Percentiles rank a stretch among this genome's conserved stretches.
These are phyloP conservation scores for Penicillium crustosum DNA, from an alignment of 2,329 filamentous ascomycete species.

Conservation along the genomic window DNA sequence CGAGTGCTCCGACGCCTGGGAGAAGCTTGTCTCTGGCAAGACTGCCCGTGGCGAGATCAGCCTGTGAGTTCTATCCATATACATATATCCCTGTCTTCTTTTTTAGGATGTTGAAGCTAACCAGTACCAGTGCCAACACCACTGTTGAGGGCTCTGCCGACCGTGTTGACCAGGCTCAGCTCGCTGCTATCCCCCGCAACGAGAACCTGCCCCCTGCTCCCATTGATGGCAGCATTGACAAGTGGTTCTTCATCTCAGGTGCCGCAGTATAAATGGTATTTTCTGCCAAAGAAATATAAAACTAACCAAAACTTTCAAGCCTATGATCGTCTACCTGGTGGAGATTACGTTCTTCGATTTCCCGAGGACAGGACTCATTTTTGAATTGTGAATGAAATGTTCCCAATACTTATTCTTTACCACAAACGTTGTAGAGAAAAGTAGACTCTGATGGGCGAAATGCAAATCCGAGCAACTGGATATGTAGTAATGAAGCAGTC, in stretches of 20 bases:
- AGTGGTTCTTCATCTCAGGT: slow-evolving; percentile 99
- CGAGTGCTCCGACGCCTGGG: slow-evolving; percentile 96
- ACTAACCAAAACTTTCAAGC: slow-evolving; percentile 23
- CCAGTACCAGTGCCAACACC: slow-evolving; percentile 67
- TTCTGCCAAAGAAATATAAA: slow-evolving; percentile 20
- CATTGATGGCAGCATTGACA: slow-evolving; percentile 96
- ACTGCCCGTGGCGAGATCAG: slow-evolving; percentile 72
- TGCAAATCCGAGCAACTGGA: not conserved
- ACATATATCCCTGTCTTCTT: not conserved
- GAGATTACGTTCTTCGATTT: not conserved
- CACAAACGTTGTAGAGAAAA: not conserved
- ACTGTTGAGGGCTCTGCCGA: slow-evolving; percentile 71
- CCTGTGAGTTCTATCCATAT: slow-evolving; percentile 62
- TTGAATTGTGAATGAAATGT: not conserved
- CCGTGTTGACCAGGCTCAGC: slow-evolving; percentile 67
- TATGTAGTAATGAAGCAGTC: not conserved
- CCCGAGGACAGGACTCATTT: not conserved
- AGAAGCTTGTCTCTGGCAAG: slow-evolving; percentile 92
- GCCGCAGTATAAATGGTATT: slow-evolving; percentile 67
- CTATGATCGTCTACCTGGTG: slow-evolving; percentile 3
- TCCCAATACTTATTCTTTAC: not conserved
- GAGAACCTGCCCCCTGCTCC: slow-evolving; percentile 81
- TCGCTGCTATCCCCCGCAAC: slow-evolving; percentile 73
- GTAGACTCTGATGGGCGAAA: not conserved
- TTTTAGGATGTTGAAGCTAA: slow-evolving; percentile 12